Base-by-base conservation (phyloP, 805 yeast genomes). In the Jamesozyma rosinii region DNA sequence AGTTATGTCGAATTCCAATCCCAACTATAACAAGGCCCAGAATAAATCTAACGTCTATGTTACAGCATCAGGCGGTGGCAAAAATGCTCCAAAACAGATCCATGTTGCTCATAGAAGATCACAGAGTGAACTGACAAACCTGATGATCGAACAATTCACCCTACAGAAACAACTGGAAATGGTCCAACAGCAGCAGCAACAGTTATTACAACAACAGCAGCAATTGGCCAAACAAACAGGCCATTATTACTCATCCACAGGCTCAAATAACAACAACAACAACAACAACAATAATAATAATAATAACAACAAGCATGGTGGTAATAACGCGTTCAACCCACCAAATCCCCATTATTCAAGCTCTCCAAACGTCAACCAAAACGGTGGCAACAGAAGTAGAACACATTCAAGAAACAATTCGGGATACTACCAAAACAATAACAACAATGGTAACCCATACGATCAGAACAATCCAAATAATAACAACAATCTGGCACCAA, bases 81-180 rank as follows among this genome's bases (percentile, higher is more conserved):
- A 61, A 34, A 69, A 68, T 46, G 63, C 63, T 44, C 81, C 83
- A 33, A 74, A 75, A 51, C 77, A 77, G 47, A 71, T 92, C 47
- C 94, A 88, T 66, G 88, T 90, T 50, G 97, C 97, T n/a, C 97
- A 92, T 58, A 77, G 97, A 57, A 76, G 95, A 47, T 83, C 97
- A 2, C 97, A 97, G n/a, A 79, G 89, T 52, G 98, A 92, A 62
- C 71, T 92, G 61, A 90, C 97, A 2, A 83, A 83, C 43, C 70
- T 90, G 50, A 90, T 90, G 95, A 72, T 86, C 55, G 97, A 90
- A 65, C 94, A 84, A 59, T 77, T 83, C 60, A 80, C 70, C 29
- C 72, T 92, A 46, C 97, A 92, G 64, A 88, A 90, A 54, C 97
- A 90, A 61, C 72, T 89, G 67, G 97, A 92, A 55, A 71, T 78